Evolutionary conservation across 164 flowering plant species (phyloP), one percentile per base, ranked within the genome.

Genomic region (Vitis amurensis): DNA sequence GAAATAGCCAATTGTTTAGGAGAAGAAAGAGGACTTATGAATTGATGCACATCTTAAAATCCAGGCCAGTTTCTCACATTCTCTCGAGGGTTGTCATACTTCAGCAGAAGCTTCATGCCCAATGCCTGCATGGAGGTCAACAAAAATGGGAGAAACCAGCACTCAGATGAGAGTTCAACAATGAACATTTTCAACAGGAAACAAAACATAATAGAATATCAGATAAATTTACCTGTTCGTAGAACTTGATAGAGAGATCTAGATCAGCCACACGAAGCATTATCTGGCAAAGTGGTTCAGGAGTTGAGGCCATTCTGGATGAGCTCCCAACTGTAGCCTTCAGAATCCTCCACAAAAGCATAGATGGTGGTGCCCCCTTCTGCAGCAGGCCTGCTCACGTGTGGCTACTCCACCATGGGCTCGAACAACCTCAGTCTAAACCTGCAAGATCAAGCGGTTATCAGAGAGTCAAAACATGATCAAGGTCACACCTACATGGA

Each of bases 301-400:
- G 62, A 55, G 63, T 71, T 9, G 56, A 69, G 8, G 15, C 52
- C 30, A 23, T 64, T 64, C 69, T 71, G 58, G 11, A 71, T 7
- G 55, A 71, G 74, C 69, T 71, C 69, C 27, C 58, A 71, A 15
- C 16, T 71, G 19, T 71, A 71, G 47, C 74, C 74, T 50, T 71
- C 57, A 11, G 74, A 69, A 59, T 71, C 74, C 23, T 71, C 59
- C 15, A 71, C 50, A 49, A 64, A 64, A 37, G 74, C 74, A 15
- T 12, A 14, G 8, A 64, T 19, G 10, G 50, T 48, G 0, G 11
- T 15, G 29, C 74, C 69, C 8, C 64, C 74, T 58, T 55, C 27
- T 1, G 27, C 37, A 8, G 2, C n/a, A 2, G 55, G 37, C 9
- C 2, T 50, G 74, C 61, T 69, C 72, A 1, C 51, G 23, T 30